phyloP scores from a whole-genome alignment of 768 basidiomycete genomes.

The Rhizopogon sp. region DNA sequence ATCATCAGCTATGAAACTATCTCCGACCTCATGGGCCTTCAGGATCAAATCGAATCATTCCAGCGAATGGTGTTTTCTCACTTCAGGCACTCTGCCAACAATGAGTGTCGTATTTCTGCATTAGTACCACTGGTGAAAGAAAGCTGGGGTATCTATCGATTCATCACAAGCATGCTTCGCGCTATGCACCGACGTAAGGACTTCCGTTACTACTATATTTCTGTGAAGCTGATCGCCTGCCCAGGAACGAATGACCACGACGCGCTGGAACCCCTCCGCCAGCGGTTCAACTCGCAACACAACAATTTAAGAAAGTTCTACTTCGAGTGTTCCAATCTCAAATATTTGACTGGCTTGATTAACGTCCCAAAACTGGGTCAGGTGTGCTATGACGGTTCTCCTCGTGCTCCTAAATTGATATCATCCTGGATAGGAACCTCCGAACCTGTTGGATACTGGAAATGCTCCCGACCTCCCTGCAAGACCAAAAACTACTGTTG shows the following conservation, averaged over 20 bases:
- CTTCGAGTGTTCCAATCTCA: slow-evolving; percentile 98
- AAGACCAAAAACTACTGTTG: slow-evolving; percentile 54
- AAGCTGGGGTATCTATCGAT: slow-evolving; percentile 98
- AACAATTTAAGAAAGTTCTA: slow-evolving; percentile 94
- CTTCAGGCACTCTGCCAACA: slow-evolving; percentile 87
- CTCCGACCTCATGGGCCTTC: slow-evolving; percentile 92
- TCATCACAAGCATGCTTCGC: slow-evolving; percentile 97
- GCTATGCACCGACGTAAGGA: slow-evolving; percentile 90
- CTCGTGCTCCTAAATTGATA: neutral
- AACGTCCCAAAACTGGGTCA: slow-evolving; percentile 97
- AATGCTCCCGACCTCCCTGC: slow-evolving; percentile 84
- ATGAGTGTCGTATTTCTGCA: slow-evolving; percentile 95
- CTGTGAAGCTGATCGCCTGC: slow-evolving; percentile 2
- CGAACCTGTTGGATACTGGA: slow-evolving; percentile 84
- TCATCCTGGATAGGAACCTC: slow-evolving; percentile 68
- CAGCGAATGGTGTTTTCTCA: slow-evolving; percentile 97
- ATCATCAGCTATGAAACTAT: slow-evolving; percentile 88
- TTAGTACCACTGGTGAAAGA: slow-evolving; percentile 97
- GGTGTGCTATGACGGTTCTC: slow-evolving; percentile 32
- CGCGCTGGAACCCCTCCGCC: slow-evolving; percentile 81
- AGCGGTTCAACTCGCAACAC: slow-evolving; percentile 89
- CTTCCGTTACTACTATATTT: neutral
- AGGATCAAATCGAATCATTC: slow-evolving; percentile 99
- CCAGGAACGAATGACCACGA: slow-evolving; percentile 87
- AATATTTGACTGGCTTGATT: slow-evolving; percentile 94